These are phyloP conservation scores for Zoysia japonica DNA, from an alignment of 176 grass and related monocot genomes.

Conservation along the genomic window DNA sequence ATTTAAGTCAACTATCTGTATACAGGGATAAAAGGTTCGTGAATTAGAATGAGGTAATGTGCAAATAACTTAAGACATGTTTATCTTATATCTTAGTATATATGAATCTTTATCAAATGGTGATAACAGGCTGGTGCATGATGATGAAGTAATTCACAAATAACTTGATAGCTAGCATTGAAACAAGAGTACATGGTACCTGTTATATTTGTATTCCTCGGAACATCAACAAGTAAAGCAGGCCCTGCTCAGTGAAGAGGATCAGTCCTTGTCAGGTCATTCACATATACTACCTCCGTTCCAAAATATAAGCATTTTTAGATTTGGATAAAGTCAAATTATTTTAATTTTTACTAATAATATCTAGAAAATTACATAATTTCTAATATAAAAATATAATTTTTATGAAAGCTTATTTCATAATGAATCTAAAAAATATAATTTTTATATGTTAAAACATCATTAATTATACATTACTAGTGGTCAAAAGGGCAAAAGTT, in stretches of 20 bases:
- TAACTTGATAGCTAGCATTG: conserved; percentile 6
- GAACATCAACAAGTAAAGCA: conserved; percentile 81
- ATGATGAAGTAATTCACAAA: neutral
- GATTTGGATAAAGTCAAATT: no score
- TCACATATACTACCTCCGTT: neutral
- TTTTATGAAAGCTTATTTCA: no score
- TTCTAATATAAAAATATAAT: no score
- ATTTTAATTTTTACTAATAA: no score
- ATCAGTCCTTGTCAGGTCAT: conserved; percentile 11
- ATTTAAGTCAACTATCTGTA: neutral
- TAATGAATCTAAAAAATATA: no score
- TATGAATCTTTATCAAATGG: neutral
- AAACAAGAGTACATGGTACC: conserved; percentile 44
- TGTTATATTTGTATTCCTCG: conserved; percentile 83
- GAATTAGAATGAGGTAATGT: neutral
- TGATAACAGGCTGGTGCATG: neutral
- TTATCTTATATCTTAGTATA: neutral
- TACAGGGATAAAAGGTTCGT: neutral
- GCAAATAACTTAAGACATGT: neutral
- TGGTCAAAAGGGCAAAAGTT: no score
- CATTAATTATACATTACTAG: no score
- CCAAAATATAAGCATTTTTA: no score
- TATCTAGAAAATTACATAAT: no score
- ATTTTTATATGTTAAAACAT: no score
- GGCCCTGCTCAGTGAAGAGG: conserved; percentile 58